phyloP scores from a whole-genome alignment of 805 yeast genomes.

The Candida piceae region DNA sequence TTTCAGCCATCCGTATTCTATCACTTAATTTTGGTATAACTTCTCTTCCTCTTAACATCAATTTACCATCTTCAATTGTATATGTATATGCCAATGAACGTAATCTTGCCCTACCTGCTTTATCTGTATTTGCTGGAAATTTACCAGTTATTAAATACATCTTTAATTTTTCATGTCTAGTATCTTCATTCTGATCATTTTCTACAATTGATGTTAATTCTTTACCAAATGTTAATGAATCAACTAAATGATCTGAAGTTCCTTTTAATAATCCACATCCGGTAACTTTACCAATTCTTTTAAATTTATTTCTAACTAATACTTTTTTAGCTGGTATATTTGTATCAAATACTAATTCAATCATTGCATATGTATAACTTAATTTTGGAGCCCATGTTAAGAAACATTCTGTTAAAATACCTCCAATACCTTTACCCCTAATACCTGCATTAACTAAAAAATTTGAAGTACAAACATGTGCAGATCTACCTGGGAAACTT shows the following conservation, averaged over 20 bases:
- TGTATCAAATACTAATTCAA: slow-evolving; percentile 84
- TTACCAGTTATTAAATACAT: slow-evolving; percentile 76
- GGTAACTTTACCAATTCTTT: slow-evolving; percentile 71
- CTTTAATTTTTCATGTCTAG: slow-evolving; percentile 64
- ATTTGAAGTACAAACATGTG: slow-evolving; percentile 88
- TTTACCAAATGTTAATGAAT: slow-evolving; percentile 79
- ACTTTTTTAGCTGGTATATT: slow-evolving; percentile 78
- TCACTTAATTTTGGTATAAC: slow-evolving; percentile 74
- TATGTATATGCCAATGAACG: slow-evolving; percentile 79
- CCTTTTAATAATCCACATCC: slow-evolving; percentile 89
- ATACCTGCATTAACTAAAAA: slow-evolving; percentile 90
- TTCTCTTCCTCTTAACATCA: slow-evolving; percentile 73
- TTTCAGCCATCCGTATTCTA: slow-evolving; percentile 70
- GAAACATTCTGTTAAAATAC: slow-evolving; percentile 76
- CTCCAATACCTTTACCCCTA: slow-evolving; percentile 87
- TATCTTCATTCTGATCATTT: slow-evolving; percentile 39
- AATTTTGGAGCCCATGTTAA: slow-evolving; percentile 87
- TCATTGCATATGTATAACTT: slow-evolving; percentile 79
- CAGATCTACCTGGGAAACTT: slow-evolving; percentile 86
- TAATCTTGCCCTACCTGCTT: slow-evolving; percentile 84
- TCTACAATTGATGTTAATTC: slow-evolving; percentile 50
- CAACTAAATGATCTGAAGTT: slow-evolving; percentile 70
- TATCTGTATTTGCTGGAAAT: slow-evolving; percentile 77
- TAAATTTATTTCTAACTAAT: slow-evolving; percentile 71
- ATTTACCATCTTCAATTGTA: slow-evolving; percentile 60